Evolutionary conservation across 1,139 yeast genomes (phyloP), one percentile per base, ranked within the genome.

Genomic region (Kodamaea anthophila): DNA sequence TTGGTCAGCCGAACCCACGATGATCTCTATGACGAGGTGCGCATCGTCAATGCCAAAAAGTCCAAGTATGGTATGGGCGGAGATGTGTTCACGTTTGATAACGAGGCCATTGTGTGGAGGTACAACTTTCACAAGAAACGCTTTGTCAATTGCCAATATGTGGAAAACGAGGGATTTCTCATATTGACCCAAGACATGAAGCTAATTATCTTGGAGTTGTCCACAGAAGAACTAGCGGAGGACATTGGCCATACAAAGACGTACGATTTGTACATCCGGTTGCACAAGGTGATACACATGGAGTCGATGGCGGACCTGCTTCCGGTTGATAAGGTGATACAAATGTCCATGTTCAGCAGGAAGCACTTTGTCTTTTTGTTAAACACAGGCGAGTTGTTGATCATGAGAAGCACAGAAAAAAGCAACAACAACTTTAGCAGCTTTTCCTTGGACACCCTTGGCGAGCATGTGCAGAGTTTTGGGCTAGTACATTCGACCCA

Each of bases 41-140:
- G 66, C 10, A 56, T 66, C 3, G 32, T 65, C 11, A 58, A 65
- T 38, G 51, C 65, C 3, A 41, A 53, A 2, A 33, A 38, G 14
- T 53, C 70, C 2, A 59, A 52, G 32, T 58, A 43, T 42, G 71
- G 67, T 3, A 43, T 41, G 29, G 65, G 69, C 6, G 55, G 51
- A 5, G 53, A 43, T 15, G 42, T 42, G n/a, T 52, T 53, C 28
- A 45, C 46, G 13, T 62, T 66, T 34, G 67, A 60, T 32, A 60
- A 62, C 31, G 72, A 66, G 37, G 37, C 52, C 28, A 53, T 65
- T 16, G 42, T 63, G 7, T 65, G 71, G 70, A 55, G 64, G 31
- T 60, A 62, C 33, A 54, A 56, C 35, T 58, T 66, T 35, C 30
- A 29, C n/a, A 51, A 55, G 24, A 53, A 49, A 11, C 13, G 8